A percentile compares a stretch with the other conserved stretches of the same genome.
Evolutionary conservation across 2,329 filamentous ascomycete genomes (phyloP).

Genomic region (Colletotrichum orchidophilum): DNA sequence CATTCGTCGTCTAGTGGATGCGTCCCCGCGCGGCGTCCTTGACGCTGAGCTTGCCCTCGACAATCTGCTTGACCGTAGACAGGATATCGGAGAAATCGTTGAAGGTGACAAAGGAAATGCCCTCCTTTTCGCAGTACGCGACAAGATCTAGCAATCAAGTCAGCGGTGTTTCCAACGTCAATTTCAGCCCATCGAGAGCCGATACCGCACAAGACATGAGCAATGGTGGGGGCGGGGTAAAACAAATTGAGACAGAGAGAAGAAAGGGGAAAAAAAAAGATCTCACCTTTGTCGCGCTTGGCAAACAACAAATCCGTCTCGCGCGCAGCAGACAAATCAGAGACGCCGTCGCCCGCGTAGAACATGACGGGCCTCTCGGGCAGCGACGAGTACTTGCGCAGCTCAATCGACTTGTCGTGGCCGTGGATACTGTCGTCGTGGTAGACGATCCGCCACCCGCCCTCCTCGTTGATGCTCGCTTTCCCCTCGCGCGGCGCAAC

Average conservation of each 20-base stretch:
- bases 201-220: not conserved
- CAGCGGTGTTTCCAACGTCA: not conserved
- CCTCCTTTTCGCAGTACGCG: conserved; percentile 83
- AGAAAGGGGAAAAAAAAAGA: not conserved
- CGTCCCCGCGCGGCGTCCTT: conserved; percentile 71
- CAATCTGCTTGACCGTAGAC: conserved; percentile 78
- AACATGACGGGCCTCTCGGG: conserved; percentile 83
- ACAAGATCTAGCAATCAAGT: conserved; percentile 73
- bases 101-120: conserved; percentile 89
- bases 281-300: conserved; percentile 84
- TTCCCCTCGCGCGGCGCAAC: conserved; percentile 72
- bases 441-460: conserved; percentile 88
- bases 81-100: conserved; percentile 85
- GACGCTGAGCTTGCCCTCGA: conserved; percentile 75
- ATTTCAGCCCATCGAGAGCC: not conserved
- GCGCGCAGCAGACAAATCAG: conserved; percentile 88
- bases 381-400: conserved; percentile 84
- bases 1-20: conserved; percentile 18
- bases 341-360: conserved; percentile 95
- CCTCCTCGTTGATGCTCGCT: conserved; percentile 75
- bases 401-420: conserved; percentile 96
- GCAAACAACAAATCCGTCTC: conserved; percentile 95
- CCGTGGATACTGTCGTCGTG: conserved; percentile 91
- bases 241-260: not conserved
- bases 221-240: conserved; percentile 1